Percentiles rank a stretch among this genome's conserved stretches.
These are phyloP conservation scores for Elsinoe australis DNA, from an alignment of 2,329 filamentous ascomycete species.

Conservation along the genomic window DNA sequence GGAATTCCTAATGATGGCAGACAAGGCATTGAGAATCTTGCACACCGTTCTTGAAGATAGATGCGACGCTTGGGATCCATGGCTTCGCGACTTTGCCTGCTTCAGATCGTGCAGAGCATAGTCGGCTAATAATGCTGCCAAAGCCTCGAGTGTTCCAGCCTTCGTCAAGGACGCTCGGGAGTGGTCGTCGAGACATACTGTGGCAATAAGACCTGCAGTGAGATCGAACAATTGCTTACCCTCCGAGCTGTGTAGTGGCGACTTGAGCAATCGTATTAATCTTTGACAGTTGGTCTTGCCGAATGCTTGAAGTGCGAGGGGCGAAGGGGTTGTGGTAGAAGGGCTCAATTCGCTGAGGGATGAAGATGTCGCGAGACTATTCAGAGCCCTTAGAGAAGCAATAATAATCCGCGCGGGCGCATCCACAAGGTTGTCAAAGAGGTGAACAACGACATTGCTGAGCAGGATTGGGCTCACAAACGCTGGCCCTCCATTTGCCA, in stretches of 20 bases:
- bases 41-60: conserved; percentile 52
- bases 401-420: conserved; percentile 60
- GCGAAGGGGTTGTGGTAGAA: conserved; percentile 12
- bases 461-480: conserved; percentile 20
- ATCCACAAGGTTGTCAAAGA: conserved; percentile 29
- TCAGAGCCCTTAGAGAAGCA: conserved; percentile 66
- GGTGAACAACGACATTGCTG: conserved; percentile 17
- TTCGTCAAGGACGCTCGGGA: conserved; percentile 67
- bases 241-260: conserved; percentile 45
- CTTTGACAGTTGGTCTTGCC: conserved; percentile 52
- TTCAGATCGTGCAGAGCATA: conserved; percentile 15
- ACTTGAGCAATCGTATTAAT: conserved; percentile 58
- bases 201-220: conserved; percentile 50
- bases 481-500: conserved; percentile 69
- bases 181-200: conserved; percentile 59
- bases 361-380: conserved; percentile 60
- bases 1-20: conserved; percentile 69
- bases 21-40: conserved; percentile 68
- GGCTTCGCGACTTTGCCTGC: conserved; percentile 14
- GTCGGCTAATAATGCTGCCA: conserved; percentile 60
- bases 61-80: conserved; percentile 45
- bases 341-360: conserved; percentile 16
- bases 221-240: conserved; percentile 56
- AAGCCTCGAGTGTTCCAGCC: conserved; percentile 65
- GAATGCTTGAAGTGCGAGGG: conserved; percentile 46